Evolutionary conservation across 2,329 filamentous ascomycete genomes (phyloP), one percentile per base, ranked within the genome.

Genomic region (Sphaerulina musiva): DNA sequence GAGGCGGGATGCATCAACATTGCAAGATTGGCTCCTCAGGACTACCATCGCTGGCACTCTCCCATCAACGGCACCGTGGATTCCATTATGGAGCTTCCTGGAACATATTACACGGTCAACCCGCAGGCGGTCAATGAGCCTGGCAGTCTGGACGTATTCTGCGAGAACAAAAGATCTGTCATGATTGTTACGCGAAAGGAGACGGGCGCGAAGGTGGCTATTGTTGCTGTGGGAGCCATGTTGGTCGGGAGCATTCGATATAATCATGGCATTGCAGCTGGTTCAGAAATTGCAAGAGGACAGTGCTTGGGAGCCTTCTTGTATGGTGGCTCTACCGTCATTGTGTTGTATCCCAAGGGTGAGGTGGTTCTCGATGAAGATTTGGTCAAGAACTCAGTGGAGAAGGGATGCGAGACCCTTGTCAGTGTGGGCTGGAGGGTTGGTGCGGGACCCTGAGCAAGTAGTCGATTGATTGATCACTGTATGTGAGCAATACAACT

Each of bases 171-270:
- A 53, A 61, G 73, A 11, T 68, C 63, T 3, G 70, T 74, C 32
- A 74, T 74, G 72, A 53, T 68, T 38, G 46, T 74, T 29, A 59
- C 64, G 31, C 64, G 71, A 1, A 53, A 50, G 1, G 59, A 54
- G 1, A 71, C 66, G 1, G 64, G 64, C 0, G 54, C 59, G 8
- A 64, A 59, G 0, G 61, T 74, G 12, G 70, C 69, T 0, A 56
- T 75, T 26, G 60, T 75, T 12, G 73, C 73, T 3, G 71, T 74
- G 1, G 73, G 73, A 7, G 73, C 73, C 2, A 75, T 75, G 73
- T 63, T 75, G 23, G 73, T 75, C 0, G 73, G 73, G 2, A 70
- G 66, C 20, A 73, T 75, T 56, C 67, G 67, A 43, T 74, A 74
- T 53, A 66, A 70, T n/a, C 48, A 59, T 11, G 72, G 68, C 26